Percentiles rank a stretch among this genome's conserved stretches.
These are phyloP conservation scores for Usnea hakonensis DNA, from an alignment of 495 filamentous ascomycete genomes.

Conservation along the genomic window DNA sequence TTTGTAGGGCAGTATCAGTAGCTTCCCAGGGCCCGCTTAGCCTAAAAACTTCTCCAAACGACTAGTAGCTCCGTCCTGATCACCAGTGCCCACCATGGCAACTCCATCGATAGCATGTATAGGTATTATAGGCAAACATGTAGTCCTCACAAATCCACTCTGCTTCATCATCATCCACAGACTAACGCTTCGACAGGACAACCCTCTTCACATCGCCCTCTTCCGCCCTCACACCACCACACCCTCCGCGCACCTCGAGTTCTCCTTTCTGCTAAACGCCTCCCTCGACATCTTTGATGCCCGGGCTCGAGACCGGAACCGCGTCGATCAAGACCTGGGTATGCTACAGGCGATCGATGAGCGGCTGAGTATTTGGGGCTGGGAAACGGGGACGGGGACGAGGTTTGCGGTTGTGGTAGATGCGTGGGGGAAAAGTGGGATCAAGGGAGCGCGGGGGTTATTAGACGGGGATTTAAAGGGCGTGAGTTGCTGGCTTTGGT, in stretches of 20 bases:
- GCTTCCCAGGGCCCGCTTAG: not conserved
- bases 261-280: slow-evolving; percentile 81
- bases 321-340: slow-evolving; percentile 76
- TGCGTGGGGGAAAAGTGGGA: slow-evolving; percentile 53
- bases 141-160: slow-evolving; percentile 32
- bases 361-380: slow-evolving; percentile 83
- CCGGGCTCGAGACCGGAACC: slow-evolving; percentile 55
- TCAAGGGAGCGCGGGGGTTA: slow-evolving; percentile 28
- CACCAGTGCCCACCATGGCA: slow-evolving; percentile 24
- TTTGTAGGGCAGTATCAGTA: not conserved
- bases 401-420: slow-evolving; percentile 85
- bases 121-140: slow-evolving; percentile 85
- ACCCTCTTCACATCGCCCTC: slow-evolving; percentile 85
- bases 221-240: slow-evolving; percentile 56
- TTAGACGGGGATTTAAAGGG: slow-evolving; percentile 57
- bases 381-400: slow-evolving; percentile 92
- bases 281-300: slow-evolving; percentile 91
- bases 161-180: not conserved
- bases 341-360: slow-evolving; percentile 90
- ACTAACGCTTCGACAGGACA: slow-evolving; percentile 54
- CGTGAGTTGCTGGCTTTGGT: slow-evolving; percentile 58
- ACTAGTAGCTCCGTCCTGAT: not conserved
- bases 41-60: not conserved
- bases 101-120: slow-evolving; percentile 81
- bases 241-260: slow-evolving; percentile 57